A percentile compares a stretch with the other conserved stretches of the same genome.
Conservation (phyloP, 148 eudicot genomes). For the Beta vulgaris region DNA sequence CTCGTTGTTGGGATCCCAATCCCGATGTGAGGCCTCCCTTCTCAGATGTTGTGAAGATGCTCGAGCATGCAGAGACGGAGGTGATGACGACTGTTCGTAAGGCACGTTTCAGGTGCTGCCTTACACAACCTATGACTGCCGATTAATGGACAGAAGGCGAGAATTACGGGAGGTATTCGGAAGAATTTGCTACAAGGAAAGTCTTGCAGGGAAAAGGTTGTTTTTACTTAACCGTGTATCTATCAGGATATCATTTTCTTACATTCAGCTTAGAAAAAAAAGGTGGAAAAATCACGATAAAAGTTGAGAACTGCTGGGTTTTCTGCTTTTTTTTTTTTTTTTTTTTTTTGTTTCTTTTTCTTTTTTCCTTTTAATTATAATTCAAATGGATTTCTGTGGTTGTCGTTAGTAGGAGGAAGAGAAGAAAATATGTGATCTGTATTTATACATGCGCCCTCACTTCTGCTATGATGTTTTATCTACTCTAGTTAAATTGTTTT, state of each 20-base stretch:
- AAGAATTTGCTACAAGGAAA: slow-evolving; percentile 7
- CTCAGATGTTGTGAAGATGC: slow-evolving; percentile 73
- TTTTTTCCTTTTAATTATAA: slow-evolving; percentile 21
- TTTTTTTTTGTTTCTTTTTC: slow-evolving; percentile 8
- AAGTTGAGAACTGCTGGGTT: slow-evolving; percentile 26
- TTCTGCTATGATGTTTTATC: slow-evolving; percentile 18
- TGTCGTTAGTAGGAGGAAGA: slow-evolving; percentile 31
- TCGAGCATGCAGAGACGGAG: slow-evolving; percentile 81
- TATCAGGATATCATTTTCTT: slow-evolving; percentile 33
- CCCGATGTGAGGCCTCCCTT: slow-evolving; percentile 86
- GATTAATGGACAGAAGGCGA: slow-evolving; percentile 44
- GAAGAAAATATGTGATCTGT: slow-evolving; percentile 37
- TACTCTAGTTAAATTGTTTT: slow-evolving; percentile 21
- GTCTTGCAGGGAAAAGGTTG: slow-evolving; percentile 18
- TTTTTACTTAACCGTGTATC: slow-evolving; percentile 34
- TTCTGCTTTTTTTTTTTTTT: slow-evolving; percentile 20
- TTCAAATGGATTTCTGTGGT: slow-evolving; percentile 30
- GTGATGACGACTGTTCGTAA: slow-evolving; percentile 84
- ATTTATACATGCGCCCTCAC: slow-evolving; percentile 29
- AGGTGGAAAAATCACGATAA: slow-evolving; percentile 22
- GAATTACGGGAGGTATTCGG: slow-evolving; percentile 6
- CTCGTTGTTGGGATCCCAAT: slow-evolving; percentile 87
- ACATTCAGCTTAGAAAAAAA: slow-evolving; percentile 31
- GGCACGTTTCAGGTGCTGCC: slow-evolving; percentile 98
- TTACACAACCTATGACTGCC: slow-evolving; percentile 81